Evolutionary conservation across 129 eudicot species (phyloP), one percentile per base, ranked within the genome.

Genomic region (Pseudognaphalium luteoalbum): DNA sequence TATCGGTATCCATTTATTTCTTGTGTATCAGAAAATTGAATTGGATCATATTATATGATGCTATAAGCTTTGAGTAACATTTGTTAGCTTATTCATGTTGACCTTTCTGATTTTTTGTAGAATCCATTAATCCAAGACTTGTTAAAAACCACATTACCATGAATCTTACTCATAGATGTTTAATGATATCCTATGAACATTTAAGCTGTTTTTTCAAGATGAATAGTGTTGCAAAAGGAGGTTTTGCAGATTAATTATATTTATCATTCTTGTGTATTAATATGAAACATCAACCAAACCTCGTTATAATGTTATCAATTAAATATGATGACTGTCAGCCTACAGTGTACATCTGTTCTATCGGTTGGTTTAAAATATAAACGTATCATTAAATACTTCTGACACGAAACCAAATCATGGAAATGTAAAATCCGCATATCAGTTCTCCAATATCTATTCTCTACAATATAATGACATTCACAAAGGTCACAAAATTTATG

Each of bases 401-500:
- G 19, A 19, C 25, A 73, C 68, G 29, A 32, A 80, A 70, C 32
- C 50, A 77, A 78, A 69, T 73, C 70, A 47, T 39, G 32, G 35
- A 65, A 78, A 70, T 25, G 28, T 25, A 25, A 25, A 25, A 25
- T 25, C 28, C 28, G 28, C 28, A 25, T 25, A 25, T 25, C 28
- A 1, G 28, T 25, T 25, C 28, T 25, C 28, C 1, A 1, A 25
- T 25, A 25, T 25, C 28, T 25, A 25, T 12, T 28, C 41, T 35
- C 7, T 35, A 35, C n/a, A 69, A 17, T 17, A 22, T 30, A 57
- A 9, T 57, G 63, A 9, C 63, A 4, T 57, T 57, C 19, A 41
- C 10, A 42, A 19, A 12, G 29, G 79, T 78, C 73, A 83, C 51
- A 83, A 83, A 61, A 63, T 60, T 76, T 25, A 74, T 73, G 78